phyloP scores from a whole-genome alignment of 306 rosid genomes.

The Vigna radiata region DNA sequence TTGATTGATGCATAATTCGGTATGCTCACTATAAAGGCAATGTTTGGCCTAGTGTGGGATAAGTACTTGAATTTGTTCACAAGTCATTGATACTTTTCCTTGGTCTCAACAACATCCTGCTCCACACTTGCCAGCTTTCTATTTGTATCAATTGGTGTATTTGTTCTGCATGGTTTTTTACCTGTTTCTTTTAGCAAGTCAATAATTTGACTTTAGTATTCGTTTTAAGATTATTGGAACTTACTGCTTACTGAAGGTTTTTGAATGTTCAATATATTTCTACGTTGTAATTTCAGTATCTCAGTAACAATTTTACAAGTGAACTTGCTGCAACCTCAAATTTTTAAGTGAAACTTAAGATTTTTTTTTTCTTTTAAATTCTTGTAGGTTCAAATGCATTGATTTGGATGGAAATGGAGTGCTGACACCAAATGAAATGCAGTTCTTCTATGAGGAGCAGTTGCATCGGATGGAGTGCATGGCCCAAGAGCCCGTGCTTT shows the following conservation, averaged over 20 bases:
- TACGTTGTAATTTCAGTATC: background rate
- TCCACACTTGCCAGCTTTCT: too few relatives aligned
- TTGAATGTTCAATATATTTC: constrained; percentile 17
- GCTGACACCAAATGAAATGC: constrained; percentile 89
- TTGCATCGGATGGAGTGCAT: constrained; percentile 99
- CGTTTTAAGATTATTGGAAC: background rate
- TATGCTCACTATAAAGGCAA: too few relatives aligned
- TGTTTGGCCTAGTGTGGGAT: too few relatives aligned
- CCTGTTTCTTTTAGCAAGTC: too few relatives aligned
- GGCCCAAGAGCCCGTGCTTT: constrained; percentile 99
- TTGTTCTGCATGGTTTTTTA: too few relatives aligned
- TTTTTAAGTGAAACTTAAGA: constrained; percentile 8
- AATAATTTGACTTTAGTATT: background rate
- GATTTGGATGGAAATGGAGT: constrained; percentile 98
- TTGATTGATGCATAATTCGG: too few relatives aligned
- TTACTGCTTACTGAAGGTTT: constrained; percentile 4
- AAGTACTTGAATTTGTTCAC: too few relatives aligned
- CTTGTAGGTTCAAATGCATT: constrained; percentile 92
- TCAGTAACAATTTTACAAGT: background rate
- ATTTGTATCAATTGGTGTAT: too few relatives aligned
- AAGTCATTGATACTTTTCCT: too few relatives aligned
- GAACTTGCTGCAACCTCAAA: background rate
- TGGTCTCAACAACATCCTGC: too few relatives aligned
- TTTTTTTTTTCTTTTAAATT: background rate
- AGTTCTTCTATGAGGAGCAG: constrained; percentile 98